A percentile compares a stretch with the other conserved stretches of the same genome.
These are phyloP conservation scores for Ceratonia siliqua DNA, from an alignment of 306 rosid species.

Conservation along the genomic window DNA sequence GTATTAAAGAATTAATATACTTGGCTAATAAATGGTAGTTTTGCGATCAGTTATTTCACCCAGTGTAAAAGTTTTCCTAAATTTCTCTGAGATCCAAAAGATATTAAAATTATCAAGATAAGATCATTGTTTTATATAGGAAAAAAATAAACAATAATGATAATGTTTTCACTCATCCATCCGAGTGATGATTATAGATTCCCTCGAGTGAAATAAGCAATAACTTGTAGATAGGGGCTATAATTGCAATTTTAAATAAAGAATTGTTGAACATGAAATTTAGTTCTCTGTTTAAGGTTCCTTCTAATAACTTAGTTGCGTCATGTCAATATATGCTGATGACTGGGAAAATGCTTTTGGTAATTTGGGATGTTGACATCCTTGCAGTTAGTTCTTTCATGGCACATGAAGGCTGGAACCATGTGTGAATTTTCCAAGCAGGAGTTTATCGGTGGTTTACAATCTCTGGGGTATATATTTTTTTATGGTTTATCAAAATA, in stretches of 20 bases:
- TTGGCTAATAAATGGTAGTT: neutral
- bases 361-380: conserved; percentile 29
- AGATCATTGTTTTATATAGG: neutral
- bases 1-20: neutral
- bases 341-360: neutral
- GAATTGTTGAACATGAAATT: neutral
- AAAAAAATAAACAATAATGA: conserved; percentile 1
- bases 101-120: neutral
- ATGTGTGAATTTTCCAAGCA: conserved; percentile 99
- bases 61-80: neutral
- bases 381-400: conserved; percentile 94
- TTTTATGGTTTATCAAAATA: neutral
- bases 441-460: conserved; percentile 88
- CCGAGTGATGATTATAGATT: neutral
- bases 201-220: neutral
- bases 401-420: conserved; percentile 99
- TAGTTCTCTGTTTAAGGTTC: neutral
- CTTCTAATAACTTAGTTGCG: neutral
- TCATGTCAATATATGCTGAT: neutral
- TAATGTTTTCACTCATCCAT: neutral
- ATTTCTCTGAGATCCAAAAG: neutral
- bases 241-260: neutral
- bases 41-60: neutral
- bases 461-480: conserved; percentile 73
- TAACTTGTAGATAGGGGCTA: neutral